Evolutionary conservation across 805 yeast genomes (phyloP).

Genomic region (Spathaspora girioi): DNA sequence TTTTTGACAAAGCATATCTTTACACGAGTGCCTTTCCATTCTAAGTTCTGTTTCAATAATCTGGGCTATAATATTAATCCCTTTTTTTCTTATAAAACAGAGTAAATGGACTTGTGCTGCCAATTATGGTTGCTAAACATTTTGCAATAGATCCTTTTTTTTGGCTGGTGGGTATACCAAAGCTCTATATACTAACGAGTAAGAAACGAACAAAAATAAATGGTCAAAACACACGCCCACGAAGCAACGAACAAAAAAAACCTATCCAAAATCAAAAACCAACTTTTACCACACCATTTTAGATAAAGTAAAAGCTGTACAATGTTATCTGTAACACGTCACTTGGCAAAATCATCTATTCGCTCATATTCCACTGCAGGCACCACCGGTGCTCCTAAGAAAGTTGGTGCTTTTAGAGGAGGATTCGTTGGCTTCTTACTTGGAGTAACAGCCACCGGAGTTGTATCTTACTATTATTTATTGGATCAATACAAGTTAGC

Average conservation of each 20-base stretch:
- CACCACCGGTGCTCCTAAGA: constrained; percentile 24
- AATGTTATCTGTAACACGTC: constrained; percentile 12
- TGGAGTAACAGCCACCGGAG: constrained; percentile 74
- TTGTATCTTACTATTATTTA: constrained; percentile 72
- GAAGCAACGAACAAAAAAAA: constrained; percentile 1
- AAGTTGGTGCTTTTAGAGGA: constrained; percentile 41
- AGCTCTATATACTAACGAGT: background rate
- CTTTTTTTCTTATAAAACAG: no score
- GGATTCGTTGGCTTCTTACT: constrained; percentile 72
- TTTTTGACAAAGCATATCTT: background rate
- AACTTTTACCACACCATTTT: background rate
- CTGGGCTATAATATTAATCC: no score
- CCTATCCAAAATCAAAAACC: background rate
- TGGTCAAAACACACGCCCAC: background rate
- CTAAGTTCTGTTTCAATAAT: no score
- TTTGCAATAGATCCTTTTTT: background rate
- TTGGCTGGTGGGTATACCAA: background rate
- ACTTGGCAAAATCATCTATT: constrained; percentile 11
- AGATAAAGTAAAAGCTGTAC: background rate
- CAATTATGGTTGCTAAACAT: background rate
- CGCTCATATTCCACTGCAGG: constrained; percentile 23
- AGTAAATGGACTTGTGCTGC: no score
- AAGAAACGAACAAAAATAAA: background rate
- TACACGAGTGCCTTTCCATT: no score
- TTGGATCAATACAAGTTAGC: constrained; percentile 74